Evolutionary conservation across 768 basidiomycete species (phyloP).

Genomic region (Pulveroboletus frians): DNA sequence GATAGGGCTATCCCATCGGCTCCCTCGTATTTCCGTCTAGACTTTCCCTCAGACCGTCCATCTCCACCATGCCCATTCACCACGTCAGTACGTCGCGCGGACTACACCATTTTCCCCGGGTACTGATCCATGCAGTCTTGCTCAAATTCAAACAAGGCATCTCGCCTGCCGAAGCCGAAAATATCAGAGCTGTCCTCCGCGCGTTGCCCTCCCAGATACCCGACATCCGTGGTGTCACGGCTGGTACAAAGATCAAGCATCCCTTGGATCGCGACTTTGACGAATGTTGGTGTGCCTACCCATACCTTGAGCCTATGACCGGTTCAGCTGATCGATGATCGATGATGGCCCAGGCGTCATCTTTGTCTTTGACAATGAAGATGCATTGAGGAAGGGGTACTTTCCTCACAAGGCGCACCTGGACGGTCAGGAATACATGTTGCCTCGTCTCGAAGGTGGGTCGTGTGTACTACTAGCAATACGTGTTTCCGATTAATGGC

Average conservation of each 20-base stretch:
- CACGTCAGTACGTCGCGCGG: conserved; percentile 19
- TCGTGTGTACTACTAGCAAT: not conserved
- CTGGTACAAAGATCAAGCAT: conserved; percentile 15
- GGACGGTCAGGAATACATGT: conserved; percentile 1
- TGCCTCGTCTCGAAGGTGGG: conserved; percentile 19
- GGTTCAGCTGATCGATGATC: not conserved
- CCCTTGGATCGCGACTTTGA: conserved; percentile 20
- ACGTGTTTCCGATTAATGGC: not conserved
- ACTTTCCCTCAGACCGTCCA: not conserved
- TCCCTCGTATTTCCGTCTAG: no score
- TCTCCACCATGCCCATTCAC: conserved; percentile 13
- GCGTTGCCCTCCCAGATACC: conserved; percentile 18
- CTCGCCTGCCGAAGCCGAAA: conserved; percentile 2
- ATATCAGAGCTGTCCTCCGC: not conserved
- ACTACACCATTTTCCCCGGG: not conserved
- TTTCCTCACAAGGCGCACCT: conserved; percentile 12
- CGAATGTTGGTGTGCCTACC: conserved; percentile 11
- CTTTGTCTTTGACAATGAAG: conserved; percentile 19
- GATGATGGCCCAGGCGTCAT: conserved; percentile 14
- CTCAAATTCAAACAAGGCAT: conserved; percentile 20
- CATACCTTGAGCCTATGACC: not conserved
- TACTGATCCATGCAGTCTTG: conserved; percentile 9
- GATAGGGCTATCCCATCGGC: no score
- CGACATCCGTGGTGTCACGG: conserved; percentile 9
- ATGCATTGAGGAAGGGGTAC: conserved; percentile 11